Evolutionary conservation across 2,329 filamentous ascomycete genomes (phyloP).

Genomic region (Talaromyces sp.): DNA sequence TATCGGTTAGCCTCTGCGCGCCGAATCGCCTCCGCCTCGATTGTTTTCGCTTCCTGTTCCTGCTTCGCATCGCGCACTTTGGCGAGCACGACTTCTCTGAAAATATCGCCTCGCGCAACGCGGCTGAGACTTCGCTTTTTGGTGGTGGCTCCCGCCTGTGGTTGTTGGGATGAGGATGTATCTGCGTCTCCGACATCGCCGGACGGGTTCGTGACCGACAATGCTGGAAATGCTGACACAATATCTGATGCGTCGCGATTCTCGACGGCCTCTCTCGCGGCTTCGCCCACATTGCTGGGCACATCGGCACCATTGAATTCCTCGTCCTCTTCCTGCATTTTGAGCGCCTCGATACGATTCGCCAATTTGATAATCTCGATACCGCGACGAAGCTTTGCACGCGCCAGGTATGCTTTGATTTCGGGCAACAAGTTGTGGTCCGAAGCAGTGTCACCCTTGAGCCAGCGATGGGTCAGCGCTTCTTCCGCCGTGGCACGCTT

Average conservation of each 20-base stretch:
- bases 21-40: constrained; percentile 57
- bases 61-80: constrained; percentile 93
- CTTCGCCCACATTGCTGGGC: constrained; percentile 53
- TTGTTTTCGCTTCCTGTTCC: constrained; percentile 69
- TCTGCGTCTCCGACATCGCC: constrained; percentile 8
- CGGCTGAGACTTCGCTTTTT: constrained; percentile 56
- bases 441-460: constrained; percentile 84
- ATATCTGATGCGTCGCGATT: constrained; percentile 20
- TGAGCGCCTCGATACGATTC: constrained; percentile 92
- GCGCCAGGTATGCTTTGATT: constrained; percentile 89
- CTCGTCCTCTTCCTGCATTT: constrained; percentile 85
- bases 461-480: constrained; percentile 79
- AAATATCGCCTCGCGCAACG: constrained; percentile 68
- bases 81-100: constrained; percentile 88
- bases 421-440: constrained; percentile 97
- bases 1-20: constrained; percentile 28
- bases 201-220: constrained; percentile 19
- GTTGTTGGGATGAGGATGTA: constrained; percentile 23
- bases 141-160: constrained; percentile 21
- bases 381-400: constrained; percentile 83
- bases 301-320: constrained; percentile 61
- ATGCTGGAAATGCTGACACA: constrained; percentile 27
- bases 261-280: constrained; percentile 38
- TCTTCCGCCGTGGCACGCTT: constrained; percentile 75
- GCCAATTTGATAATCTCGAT: constrained; percentile 95